Evolutionary conservation across 2,329 filamentous ascomycete species (phyloP), one percentile per base, ranked within the genome.

Genomic region (Colletotrichum chrysophilum): DNA sequence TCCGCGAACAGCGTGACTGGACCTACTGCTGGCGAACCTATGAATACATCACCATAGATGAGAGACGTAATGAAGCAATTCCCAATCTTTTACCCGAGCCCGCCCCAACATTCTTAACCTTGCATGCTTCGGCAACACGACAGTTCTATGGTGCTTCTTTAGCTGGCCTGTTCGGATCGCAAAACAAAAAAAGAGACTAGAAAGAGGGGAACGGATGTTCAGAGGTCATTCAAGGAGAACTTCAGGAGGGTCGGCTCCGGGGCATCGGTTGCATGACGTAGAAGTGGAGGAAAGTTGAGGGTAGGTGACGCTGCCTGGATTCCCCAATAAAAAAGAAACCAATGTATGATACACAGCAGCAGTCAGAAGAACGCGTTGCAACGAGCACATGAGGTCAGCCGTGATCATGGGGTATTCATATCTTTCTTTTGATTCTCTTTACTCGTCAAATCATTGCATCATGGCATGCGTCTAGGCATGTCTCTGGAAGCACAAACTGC

Each of bases 401-500:
- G 36, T 66, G 60, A 65, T 28, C 12, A 38, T 61, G 24, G 56
- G 65, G 70, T 74, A 74, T 28, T 18, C 21, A 36, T 74, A 38
- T 38, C 21, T 66, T 34, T 38, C 16, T 69, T 26, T 52, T 13
- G 34, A 12, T 24, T 21, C 43, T 52, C 43, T 24, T 36, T 18
- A 65, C 48, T 72, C 73, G 28, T 75, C 69, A 38, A 66, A 43
- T 72, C 55, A 32, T 75, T 16, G 69, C 62, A 32, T 56, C 38
- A 34, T 67, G 30, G 52, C 69, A 38, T 69, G n/a, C 24, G 38
- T 16, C 58, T 69, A 73, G 18, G 56, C 52, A 55, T 71, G 73
- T 77, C 79, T 93, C 77, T 88, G 89, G 83, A 98, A 98, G 82
- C 95, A 96, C 70, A 98, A 84, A 74, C 94, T 98, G 81, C 94